Conservation (phyloP, 306 rosid species). For the Senna tora region DNA sequence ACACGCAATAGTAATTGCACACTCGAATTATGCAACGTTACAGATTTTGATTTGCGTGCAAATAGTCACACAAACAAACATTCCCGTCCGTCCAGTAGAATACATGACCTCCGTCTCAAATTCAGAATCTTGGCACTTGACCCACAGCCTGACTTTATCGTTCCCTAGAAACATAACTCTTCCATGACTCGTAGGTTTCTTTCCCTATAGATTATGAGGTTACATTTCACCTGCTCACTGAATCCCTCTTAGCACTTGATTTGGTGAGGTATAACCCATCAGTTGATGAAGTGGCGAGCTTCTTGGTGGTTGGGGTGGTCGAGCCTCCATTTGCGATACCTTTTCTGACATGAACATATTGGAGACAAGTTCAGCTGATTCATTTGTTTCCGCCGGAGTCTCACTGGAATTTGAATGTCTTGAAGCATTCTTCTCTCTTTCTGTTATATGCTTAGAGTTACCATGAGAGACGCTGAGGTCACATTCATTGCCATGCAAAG, state of each 20-base stretch:
- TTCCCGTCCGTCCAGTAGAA: not conserved
- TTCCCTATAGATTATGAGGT: slow-evolving; percentile 39
- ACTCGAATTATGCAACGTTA: not conserved
- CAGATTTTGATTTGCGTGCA: not conserved
- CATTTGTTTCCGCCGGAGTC: slow-evolving; percentile 35
- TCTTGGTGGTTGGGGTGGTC: slow-evolving; percentile 29
- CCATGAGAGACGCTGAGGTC: slow-evolving; percentile 36
- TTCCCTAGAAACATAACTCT: not conserved
- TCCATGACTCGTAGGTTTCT: slow-evolving; percentile 26
- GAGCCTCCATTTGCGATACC: slow-evolving; percentile 47
- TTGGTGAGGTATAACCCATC: slow-evolving; percentile 93
- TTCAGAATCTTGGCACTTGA: slow-evolving; percentile 14
- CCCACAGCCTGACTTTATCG: slow-evolving; percentile 7
- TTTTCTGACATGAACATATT: slow-evolving; percentile 29
- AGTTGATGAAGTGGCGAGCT: slow-evolving; percentile 82
- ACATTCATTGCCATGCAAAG: slow-evolving; percentile 6
- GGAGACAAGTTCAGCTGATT: slow-evolving; percentile 42
- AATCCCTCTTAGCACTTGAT: slow-evolving; percentile 61
- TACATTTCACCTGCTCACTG: slow-evolving; percentile 33
- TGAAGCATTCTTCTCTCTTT: slow-evolving; percentile 42
- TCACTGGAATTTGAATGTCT: slow-evolving; percentile 39
- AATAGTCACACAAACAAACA: not conserved
- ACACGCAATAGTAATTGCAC: not conserved
- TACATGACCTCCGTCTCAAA: slow-evolving; percentile 12
- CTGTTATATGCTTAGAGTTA: slow-evolving; percentile 38